Percentiles rank a stretch among this genome's conserved stretches.
These are phyloP conservation scores for Senna tora DNA, from an alignment of 306 rosid species.

Conservation along the genomic window DNA sequence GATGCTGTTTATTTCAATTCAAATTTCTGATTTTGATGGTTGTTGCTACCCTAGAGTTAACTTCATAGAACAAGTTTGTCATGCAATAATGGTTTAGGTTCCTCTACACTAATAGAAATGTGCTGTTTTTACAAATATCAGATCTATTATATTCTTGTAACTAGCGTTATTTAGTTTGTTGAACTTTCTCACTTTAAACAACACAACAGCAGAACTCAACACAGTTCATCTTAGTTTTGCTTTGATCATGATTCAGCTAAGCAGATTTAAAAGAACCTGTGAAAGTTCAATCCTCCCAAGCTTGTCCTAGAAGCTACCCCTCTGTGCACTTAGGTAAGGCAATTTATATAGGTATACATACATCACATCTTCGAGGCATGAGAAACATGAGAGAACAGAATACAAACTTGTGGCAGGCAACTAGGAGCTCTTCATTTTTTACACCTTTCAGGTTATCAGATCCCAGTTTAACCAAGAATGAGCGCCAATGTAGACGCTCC, in stretches of 20 bases:
- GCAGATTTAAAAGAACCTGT: slow-evolving; percentile 1
- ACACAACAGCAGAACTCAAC: neutral
- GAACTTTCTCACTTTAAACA: slow-evolving; percentile 19
- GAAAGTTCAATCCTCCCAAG: slow-evolving; percentile 16
- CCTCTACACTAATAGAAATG: slow-evolving; percentile 18
- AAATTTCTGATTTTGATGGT: slow-evolving; percentile 12
- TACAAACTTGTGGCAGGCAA: slow-evolving; percentile 92
- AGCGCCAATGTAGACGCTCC: slow-evolving; percentile 95
- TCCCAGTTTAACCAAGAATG: slow-evolving; percentile 90
- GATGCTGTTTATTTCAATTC: neutral
- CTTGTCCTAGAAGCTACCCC: neutral
- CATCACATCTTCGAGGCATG: slow-evolving; percentile 3
- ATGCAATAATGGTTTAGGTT: neutral
- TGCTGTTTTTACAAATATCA: slow-evolving; percentile 11
- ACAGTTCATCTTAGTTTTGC: neutral
- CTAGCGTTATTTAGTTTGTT: neutral
- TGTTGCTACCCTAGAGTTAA: neutral
- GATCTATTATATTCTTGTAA: slow-evolving; percentile 24
- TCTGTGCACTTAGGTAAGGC: slow-evolving; percentile 12
- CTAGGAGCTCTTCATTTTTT: slow-evolving; percentile 91
- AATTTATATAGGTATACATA: slow-evolving; percentile 6
- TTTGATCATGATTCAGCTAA: neutral
- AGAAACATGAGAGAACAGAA: slow-evolving; percentile 11
- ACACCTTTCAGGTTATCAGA: slow-evolving; percentile 94
- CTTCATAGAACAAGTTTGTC: slow-evolving; percentile 25